phyloP scores from a whole-genome alignment of 73 alveolate genomes.

The Paramecium primaurelia region DNA sequence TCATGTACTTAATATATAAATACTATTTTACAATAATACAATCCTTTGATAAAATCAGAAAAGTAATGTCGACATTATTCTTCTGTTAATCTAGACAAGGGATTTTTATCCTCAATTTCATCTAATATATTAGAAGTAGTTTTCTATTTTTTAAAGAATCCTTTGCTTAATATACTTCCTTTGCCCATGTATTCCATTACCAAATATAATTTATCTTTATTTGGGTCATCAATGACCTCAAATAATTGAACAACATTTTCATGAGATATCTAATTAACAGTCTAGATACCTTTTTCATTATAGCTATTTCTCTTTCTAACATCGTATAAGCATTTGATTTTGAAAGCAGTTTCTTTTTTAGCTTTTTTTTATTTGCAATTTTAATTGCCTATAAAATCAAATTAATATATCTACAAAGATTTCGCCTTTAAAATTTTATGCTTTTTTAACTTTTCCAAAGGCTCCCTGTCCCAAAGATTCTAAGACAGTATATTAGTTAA shows the following conservation, averaged over 20 bases:
- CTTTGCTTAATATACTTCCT: slow-evolving; percentile 46
- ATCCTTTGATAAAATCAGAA: slow-evolving; percentile 41
- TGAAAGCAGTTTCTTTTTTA: slow-evolving; percentile 53
- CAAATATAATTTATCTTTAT: slow-evolving; percentile 50
- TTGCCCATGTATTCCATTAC: slow-evolving; percentile 59
- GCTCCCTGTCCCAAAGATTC: slow-evolving; percentile 53
- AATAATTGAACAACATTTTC: slow-evolving; percentile 46
- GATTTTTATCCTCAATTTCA: neutral
- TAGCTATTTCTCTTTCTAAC: slow-evolving; percentile 61
- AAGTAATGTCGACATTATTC: slow-evolving; percentile 51
- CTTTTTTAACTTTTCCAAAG: slow-evolving; percentile 59
- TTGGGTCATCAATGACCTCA: slow-evolving; percentile 65
- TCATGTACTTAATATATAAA: slow-evolving; percentile 44
- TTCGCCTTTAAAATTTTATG: neutral
- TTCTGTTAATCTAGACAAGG: neutral
- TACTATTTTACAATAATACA: slow-evolving; percentile 38
- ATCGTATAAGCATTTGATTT: slow-evolving; percentile 56
- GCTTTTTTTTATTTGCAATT: slow-evolving; percentile 52
- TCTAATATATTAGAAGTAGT: neutral
- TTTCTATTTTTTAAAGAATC: slow-evolving; percentile 32
- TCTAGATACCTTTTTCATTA: slow-evolving; percentile 49
- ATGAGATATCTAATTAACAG: slow-evolving; percentile 3
- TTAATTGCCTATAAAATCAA: slow-evolving; percentile 35
- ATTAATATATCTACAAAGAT: neutral
- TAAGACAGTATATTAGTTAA: slow-evolving; percentile 28